Evolutionary conservation across 192 early-diverging fungal genomes (phyloP), one percentile per base, ranked within the genome.

Genomic region (Backusella tuberculispora): DNA sequence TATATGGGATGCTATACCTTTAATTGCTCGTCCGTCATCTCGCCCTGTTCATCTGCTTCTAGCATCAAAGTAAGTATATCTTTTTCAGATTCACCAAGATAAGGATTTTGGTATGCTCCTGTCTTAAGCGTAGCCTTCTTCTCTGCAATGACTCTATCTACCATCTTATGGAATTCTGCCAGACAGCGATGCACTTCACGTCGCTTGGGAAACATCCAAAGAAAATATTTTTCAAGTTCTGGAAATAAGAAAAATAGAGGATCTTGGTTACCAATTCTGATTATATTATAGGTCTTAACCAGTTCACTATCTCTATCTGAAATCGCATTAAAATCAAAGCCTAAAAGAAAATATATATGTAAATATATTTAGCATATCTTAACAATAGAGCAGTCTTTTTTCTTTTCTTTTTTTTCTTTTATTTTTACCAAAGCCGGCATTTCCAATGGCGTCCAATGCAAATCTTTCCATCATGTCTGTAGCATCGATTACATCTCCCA

Each of bases 41-140:
- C 26, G 0, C 68, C 68, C 21, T 15, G 21, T 29, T 46, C 9
- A 15, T 42, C 67, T 15, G 76, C 71, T 60, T 80, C 79, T 37
- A 80, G n/a, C 74, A 77, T 77, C 0, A 80, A 29, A 13, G 76
- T 80, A 13, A 80, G 44, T 12, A 80, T 50, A 69, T 80, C 79
- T 37, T 73, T 76, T 37, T 78, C 79, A 66, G 15, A 38, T 29
- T 76, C 79, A 17, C 65, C 73, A 19, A 60, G 26, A 60, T 26
- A 60, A 26, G 21, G 21, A 60, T 60, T 60, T 10, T 26, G 26
- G 12, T 8, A 9, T 13, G 21, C 26, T 60, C 53, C 53, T 26
- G 53, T 0, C 4, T 60, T 26, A 8, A 67, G 41, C 3, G 9
- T 6, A 12, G 12, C 10, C 3, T 38, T 13, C 8, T 67, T 67